Percentiles rank a stretch among this genome's conserved stretches.
Evolutionary conservation across 139 green algal species (phyloP).

Genomic region (Protoeuglena noctilucae): DNA sequence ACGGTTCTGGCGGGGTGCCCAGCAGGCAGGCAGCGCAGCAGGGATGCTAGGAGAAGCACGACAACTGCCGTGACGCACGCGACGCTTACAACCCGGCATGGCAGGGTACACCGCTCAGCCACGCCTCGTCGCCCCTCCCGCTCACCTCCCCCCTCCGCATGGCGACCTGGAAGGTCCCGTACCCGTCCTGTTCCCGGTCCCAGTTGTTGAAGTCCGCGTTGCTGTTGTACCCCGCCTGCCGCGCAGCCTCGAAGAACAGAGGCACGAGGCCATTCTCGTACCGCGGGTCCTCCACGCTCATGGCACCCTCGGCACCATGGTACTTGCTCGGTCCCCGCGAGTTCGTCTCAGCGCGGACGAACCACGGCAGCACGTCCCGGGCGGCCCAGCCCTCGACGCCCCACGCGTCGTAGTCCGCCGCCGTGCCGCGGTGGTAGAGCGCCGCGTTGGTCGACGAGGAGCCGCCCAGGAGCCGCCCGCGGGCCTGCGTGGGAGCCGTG

Average conservation of each 20-base stretch:
- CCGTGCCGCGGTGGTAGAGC: slow-evolving; percentile 62
- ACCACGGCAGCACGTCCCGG: slow-evolving; percentile 63
- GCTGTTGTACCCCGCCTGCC: slow-evolving; percentile 28
- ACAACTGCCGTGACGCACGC: too few species aligned
- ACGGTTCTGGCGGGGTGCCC: too few species aligned
- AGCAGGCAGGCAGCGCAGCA: too few species aligned
- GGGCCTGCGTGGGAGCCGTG: too few species aligned
- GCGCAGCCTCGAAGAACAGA: slow-evolving; percentile 52
- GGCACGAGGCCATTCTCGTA: slow-evolving; percentile 41
- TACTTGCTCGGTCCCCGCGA: neutral
- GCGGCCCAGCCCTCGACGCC: slow-evolving; percentile 48
- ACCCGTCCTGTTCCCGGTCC: slow-evolving; percentile 44
- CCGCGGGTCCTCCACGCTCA: slow-evolving; percentile 57
- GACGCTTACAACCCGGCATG: too few species aligned
- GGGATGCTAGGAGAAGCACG: too few species aligned
- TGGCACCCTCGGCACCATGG: slow-evolving; percentile 20
- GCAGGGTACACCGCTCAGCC: too few species aligned
- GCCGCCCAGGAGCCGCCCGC: slow-evolving; percentile 65
- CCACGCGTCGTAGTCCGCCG: slow-evolving; percentile 72
- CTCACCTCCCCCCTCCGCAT: too few species aligned
- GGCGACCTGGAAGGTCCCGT: slow-evolving; percentile 75
- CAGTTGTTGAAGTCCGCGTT: slow-evolving; percentile 87
- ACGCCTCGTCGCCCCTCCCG: too few species aligned
- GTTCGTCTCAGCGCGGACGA: slow-evolving; percentile 54
- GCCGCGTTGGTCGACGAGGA: slow-evolving; percentile 73